These are phyloP conservation scores for Austroboletus olivaceoglutinosus DNA, from an alignment of 1,284 basidiomycete genomes.

Conservation along the genomic window DNA sequence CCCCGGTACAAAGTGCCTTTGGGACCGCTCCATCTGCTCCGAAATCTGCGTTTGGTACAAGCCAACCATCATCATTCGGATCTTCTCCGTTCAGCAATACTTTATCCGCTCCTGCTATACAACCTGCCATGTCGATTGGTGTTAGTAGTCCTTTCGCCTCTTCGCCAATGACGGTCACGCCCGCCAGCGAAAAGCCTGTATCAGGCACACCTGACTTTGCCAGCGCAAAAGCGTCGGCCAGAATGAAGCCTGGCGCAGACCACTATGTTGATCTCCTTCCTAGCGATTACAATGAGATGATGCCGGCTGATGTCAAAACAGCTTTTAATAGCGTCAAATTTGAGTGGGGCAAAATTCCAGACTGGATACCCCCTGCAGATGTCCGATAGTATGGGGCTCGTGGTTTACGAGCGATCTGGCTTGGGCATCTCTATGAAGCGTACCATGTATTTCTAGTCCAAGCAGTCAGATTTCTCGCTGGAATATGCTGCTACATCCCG, in stretches of 20 bases:
- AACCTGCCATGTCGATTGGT: slow-evolving; percentile 20
- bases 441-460: slow-evolving; percentile 11
- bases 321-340: slow-evolving; percentile 65
- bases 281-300: slow-evolving; percentile 50
- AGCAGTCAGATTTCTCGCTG: neutral
- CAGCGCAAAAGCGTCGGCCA: slow-evolving; percentile 38
- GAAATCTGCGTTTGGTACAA: slow-evolving; percentile 32
- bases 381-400: slow-evolving; percentile 38
- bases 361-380: slow-evolving; percentile 74
- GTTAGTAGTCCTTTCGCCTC: slow-evolving; percentile 26
- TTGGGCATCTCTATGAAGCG: neutral
- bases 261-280: slow-evolving; percentile 61
- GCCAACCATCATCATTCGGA: slow-evolving; percentile 18
- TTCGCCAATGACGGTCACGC: slow-evolving; percentile 25
- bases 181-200: slow-evolving; percentile 23
- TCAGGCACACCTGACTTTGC: slow-evolving; percentile 45
- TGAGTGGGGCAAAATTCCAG: slow-evolving; percentile 72
- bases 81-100: slow-evolving; percentile 9
- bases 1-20: slow-evolving; percentile 27
- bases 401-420: neutral
- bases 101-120: slow-evolving; percentile 13
- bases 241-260: slow-evolving; percentile 43
- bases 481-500: neutral
- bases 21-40: slow-evolving; percentile 21
- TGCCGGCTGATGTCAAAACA: slow-evolving; percentile 52